Evolutionary conservation across 768 basidiomycete genomes (phyloP), one percentile per base, ranked within the genome.

Genomic region (Termitomyces sp.): DNA sequence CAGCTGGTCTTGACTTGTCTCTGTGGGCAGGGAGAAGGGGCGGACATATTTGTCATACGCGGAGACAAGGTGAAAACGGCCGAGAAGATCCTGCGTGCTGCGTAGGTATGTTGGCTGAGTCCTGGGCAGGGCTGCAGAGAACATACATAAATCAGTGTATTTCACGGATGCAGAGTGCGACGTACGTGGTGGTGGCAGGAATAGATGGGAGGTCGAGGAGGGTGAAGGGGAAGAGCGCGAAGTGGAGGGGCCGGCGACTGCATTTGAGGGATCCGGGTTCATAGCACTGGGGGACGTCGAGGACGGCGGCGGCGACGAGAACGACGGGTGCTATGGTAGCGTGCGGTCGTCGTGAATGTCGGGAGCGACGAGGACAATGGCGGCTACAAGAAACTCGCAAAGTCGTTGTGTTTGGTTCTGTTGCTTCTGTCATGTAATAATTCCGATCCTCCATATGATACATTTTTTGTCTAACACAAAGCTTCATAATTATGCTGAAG

Each of bases 11-110:
- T 65, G 67, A 32, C 59, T 64, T 26, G 70, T 67, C 58, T 71
- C 72, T 32, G 72, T 62, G 20, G 77, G 73, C 36, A 69, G 57
- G 40, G 73, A 67, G 66, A 75, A 73, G 12, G 84, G 80, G n/a
- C 86, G 80, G 51, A 92, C 91, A 65, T 92, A 88, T 67, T 86
- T 88, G 74, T 91, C 86, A 69, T 93, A 93, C n/a, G 88, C 85
- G 10, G 85, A 64, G 50, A 85, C 79, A 30, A 93, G 82, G 50
- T 82, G 76, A 65, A 93, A 89, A 59, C 86, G 85, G 45, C 82
- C 76, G 56, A 93, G 78, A 52, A 93, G 84, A 72, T 93, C 91
- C 66, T 93, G 84, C 1, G 91, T 91, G 73, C 90, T 89, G 40
- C 79, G 70, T 51, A 93, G 80, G 69, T 82, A 77, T 27, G 78